Evolutionary conservation across 768 basidiomycete species (phyloP), one percentile per base, ranked within the genome.

Genomic region (Auricularia heimuer): DNA sequence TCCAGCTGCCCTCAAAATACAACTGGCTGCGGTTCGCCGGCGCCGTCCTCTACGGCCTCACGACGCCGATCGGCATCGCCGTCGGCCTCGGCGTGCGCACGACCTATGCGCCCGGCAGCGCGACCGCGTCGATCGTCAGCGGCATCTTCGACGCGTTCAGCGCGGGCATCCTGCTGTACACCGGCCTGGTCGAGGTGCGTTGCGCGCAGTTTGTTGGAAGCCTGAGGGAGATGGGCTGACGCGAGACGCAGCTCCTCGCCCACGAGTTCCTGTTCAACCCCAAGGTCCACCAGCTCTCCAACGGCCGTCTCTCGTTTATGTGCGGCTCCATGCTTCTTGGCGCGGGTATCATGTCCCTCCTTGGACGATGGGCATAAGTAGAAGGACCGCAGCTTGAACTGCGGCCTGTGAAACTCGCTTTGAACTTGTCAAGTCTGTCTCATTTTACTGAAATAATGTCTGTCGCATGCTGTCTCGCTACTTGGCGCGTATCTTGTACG

Each of bases 261-360:
- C 95, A 97, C 72, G 96, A 98, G 71, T 97, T 98, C 76, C 72
- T 98, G 47, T 94, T 96, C 77, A 94, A 85, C 78, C 84, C 86
- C 65, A 84, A 91, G 65, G 92, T 94, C 88, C 84, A 88, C 73
- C 79, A 83, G n/a, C 83, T 82, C 3, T 84, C 85, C 4, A 84
- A 83, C 63, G 70, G 74, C 34, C 85, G 85, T 70, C 75, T 96
- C n/a, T 75, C 80, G 0, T 96, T 90, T 68, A 86, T 91, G 6
- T 67, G 93, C 66, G 74, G 76, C n/a, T 87, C 85, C 69, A 92
- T 97, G 87, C 68, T 88, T n/a, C 66, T 87, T 8, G 95, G 95
- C 10, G 87, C 86, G 33, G 93, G 81, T 1, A 62, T 97, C n/a
- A 98, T 98, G 95, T 86, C 93, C 1, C 79, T 97, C 10, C 80